Evolutionary conservation across 768 basidiomycete species (phyloP), one percentile per base, ranked within the genome.

Genomic region (Amanita phalloides): DNA sequence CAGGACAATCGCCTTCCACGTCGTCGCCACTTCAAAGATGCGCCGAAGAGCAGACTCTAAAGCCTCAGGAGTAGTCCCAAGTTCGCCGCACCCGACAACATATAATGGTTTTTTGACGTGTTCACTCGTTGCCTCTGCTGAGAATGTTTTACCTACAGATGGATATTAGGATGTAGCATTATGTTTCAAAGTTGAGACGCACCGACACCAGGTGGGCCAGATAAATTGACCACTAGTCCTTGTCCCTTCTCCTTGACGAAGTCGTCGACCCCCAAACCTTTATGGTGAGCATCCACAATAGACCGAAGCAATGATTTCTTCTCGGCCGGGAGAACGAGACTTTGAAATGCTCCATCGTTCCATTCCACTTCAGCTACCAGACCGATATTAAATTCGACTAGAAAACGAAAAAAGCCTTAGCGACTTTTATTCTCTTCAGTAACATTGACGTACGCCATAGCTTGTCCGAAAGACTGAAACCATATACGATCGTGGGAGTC

Each of bases 231-330:
- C 17, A 84, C 76, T 35, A 79, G 65, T 11, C 76, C 76, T n/a
- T 78, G 76, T 0, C 81, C 82, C 58, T 84, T 82, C 33, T 79
- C 81, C 57, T 74, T 76, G 62, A 82, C 77, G 54, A 82, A 79
- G 53, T 82, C 81, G 49, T 79, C 77, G 55, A 79, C 75, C 14
- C 73, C 75, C 4, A 74, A 58, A 53, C 73, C 73, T 13, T 66
- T 66, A 58, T 77, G 76, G 56, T 82, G 79, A 1, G 77, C 73
- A 56, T 78, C 77, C n/a, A 80, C 73, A 2, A 80, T 71, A 2
- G 78, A 77, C 45, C 73, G 74, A 21, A 81, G 66, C 2, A 81
- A 71, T 13, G 72, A 65, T 64, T 81, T 82, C 39, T 75, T 71
- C 37, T 69, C 71, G 3, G 65, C 58, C 6, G 77, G 74, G n/a